These are phyloP conservation scores for Trichomonas gallinae DNA, from an alignment of 208 protist genomes.

Conservation along the genomic window DNA sequence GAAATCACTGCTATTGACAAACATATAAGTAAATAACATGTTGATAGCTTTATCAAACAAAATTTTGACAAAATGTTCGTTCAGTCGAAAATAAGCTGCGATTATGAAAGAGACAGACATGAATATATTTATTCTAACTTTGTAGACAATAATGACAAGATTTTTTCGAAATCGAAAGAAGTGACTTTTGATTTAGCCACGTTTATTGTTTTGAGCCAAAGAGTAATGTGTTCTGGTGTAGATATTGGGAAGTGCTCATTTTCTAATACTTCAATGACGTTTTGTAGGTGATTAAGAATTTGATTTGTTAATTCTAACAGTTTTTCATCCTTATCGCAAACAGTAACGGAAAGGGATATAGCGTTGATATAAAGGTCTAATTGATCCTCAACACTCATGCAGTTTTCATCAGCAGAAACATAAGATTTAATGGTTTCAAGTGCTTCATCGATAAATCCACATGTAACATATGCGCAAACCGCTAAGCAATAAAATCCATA, in stretches of 20 bases:
- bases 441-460: neutral
- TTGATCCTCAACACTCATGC: neutral
- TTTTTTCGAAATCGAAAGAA: neutral
- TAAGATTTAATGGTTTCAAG: neutral
- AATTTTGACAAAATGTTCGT: no score
- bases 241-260: neutral
- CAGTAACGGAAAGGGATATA: neutral
- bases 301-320: neutral
- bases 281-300: neutral
- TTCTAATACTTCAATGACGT: neutral
- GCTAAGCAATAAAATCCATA: neutral
- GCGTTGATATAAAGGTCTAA: neutral
- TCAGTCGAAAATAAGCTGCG: no score
- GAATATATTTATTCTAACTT: no score
- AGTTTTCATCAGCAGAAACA: neutral
- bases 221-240: neutral
- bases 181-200: neutral
- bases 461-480: neutral
- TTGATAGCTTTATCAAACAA: no score
- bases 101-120: no score
- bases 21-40: no score
- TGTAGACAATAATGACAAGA: no score
- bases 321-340: neutral
- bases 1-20: no score
- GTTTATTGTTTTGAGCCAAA: neutral